phyloP scores from a whole-genome alignment of 805 yeast genomes.

The Naumovozyma castellii region DNA sequence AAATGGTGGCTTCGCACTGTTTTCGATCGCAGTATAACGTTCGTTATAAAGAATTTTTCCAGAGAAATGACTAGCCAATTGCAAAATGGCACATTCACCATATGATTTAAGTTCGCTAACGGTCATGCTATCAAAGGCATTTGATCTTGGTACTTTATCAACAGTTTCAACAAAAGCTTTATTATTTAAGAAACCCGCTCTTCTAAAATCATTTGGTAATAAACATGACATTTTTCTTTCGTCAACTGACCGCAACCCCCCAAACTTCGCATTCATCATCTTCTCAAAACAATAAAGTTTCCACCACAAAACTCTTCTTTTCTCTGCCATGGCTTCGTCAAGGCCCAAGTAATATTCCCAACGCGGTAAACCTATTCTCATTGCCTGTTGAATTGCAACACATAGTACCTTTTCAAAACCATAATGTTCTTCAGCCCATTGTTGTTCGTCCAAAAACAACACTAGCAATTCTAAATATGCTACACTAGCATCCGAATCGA shows the following conservation, averaged over 20 bases:
- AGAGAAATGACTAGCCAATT: constrained; percentile 16
- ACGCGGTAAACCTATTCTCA: constrained; percentile 21
- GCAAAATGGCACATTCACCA: constrained; percentile 15
- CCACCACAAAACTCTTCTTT: constrained; percentile 26
- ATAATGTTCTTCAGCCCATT: constrained; percentile 20
- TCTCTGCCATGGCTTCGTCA: constrained; percentile 24
- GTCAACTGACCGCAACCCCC: constrained; percentile 16
- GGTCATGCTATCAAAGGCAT: constrained; percentile 12
- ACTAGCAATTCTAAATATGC: constrained; percentile 23
- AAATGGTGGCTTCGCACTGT: constrained; percentile 16
- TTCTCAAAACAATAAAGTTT: constrained; percentile 22
- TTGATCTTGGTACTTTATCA: constrained; percentile 3
- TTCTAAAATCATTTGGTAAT: constrained; percentile 19
- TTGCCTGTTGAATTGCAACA: constrained; percentile 17
- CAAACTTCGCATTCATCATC: constrained; percentile 7
- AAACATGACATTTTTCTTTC: constrained; percentile 19
- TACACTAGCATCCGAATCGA: constrained; percentile 8
- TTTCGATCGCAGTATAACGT: constrained; percentile 22
- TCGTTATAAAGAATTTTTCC: constrained; percentile 18
- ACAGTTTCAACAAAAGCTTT: constrained; percentile 14
- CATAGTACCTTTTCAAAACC: constrained; percentile 17
- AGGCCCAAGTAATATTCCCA: constrained; percentile 31
- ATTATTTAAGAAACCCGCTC: constrained; percentile 18
- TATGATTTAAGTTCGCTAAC: constrained; percentile 10
- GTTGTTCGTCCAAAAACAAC: constrained; percentile 16